Evolutionary conservation across 495 filamentous ascomycete species (phyloP).

Genomic region (Lepidopterella palustris): DNA sequence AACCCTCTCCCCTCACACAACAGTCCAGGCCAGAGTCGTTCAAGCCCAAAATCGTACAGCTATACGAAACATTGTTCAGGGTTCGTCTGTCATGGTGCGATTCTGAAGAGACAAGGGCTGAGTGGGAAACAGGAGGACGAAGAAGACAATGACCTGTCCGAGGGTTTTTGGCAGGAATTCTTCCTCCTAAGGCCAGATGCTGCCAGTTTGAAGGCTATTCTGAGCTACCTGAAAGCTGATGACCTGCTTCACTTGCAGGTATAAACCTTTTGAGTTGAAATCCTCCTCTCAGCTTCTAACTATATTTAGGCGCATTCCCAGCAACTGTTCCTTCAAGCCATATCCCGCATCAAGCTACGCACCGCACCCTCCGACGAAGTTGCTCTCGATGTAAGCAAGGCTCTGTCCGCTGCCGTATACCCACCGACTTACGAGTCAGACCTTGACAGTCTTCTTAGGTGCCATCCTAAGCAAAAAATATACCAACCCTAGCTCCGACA

Average conservation of each 20-base stretch:
- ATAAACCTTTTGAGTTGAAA: conserved; percentile 5
- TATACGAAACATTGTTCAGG: conserved; percentile 84
- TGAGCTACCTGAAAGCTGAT: conserved; percentile 61
- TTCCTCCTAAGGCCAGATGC: conserved; percentile 80
- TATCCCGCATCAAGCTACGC: conserved; percentile 59
- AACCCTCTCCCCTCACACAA: conserved; percentile 86
- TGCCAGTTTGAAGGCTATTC: conserved; percentile 54
- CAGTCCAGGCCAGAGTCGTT: conserved; percentile 86
- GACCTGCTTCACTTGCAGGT: conserved; percentile 71
- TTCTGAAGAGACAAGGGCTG: conserved; percentile 5
- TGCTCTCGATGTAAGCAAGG: conserved; percentile 74
- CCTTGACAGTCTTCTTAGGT: conserved; percentile 80
- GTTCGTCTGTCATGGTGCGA: conserved; percentile 40
- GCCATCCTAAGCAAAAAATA: conserved; percentile 80
- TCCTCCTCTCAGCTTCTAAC: background rate
- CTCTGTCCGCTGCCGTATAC: background rate
- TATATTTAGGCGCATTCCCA: conserved; percentile 57
- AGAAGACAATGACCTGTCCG: conserved; percentile 61
- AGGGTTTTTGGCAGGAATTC: conserved; percentile 95
- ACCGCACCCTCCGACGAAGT: conserved; percentile 60
- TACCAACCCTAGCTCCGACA: conserved; percentile 91
- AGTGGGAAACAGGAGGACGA: conserved; percentile 44
- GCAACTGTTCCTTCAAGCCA: conserved; percentile 67
- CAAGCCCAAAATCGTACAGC: conserved; percentile 83
- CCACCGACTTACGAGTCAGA: conserved; percentile 54